phyloP scores from a whole-genome alignment of 768 basidiomycete genomes.

The Pleurotus tuber-regium region DNA sequence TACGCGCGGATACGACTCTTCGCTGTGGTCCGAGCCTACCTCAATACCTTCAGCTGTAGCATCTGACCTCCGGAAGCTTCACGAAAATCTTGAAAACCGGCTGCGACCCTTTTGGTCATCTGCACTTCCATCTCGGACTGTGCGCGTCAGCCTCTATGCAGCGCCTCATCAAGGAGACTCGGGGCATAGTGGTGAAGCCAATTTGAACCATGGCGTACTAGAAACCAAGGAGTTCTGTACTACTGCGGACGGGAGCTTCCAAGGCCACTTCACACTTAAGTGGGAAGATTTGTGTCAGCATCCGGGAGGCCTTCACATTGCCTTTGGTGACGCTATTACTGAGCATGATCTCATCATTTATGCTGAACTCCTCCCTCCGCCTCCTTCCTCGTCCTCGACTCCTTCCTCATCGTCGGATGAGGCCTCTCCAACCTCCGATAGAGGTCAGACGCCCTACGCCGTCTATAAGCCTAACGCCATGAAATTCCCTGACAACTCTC shows the following conservation, averaged over 20 bases:
- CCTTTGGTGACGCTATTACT: conserved; percentile 47
- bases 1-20: neutral
- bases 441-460: conserved; percentile 7
- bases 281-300: conserved; percentile 72
- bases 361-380: conserved; percentile 48
- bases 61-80: conserved; percentile 46
- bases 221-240: conserved; percentile 52
- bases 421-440: conserved; percentile 2
- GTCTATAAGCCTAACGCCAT: conserved; percentile 7
- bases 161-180: conserved; percentile 29
- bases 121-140: conserved; percentile 57
- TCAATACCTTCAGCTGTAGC: conserved; percentile 14
- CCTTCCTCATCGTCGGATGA: conserved; percentile 10
- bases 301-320: conserved; percentile 53
- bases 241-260: conserved; percentile 70
- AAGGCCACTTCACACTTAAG: conserved; percentile 53
- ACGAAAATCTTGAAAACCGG: conserved; percentile 74
- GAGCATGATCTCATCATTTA: conserved; percentile 57
- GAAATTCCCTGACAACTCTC: neutral
- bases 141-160: conserved; percentile 63
- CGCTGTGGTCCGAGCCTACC: conserved; percentile 2
- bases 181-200: conserved; percentile 25
- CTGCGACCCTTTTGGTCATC: conserved; percentile 82
- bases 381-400: conserved; percentile 15
- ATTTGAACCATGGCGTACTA: conserved; percentile 53